Evolutionary conservation across 495 filamentous ascomycete species (phyloP), one percentile per base, ranked within the genome.

Genomic region (Articulospora tetracladia): DNA sequence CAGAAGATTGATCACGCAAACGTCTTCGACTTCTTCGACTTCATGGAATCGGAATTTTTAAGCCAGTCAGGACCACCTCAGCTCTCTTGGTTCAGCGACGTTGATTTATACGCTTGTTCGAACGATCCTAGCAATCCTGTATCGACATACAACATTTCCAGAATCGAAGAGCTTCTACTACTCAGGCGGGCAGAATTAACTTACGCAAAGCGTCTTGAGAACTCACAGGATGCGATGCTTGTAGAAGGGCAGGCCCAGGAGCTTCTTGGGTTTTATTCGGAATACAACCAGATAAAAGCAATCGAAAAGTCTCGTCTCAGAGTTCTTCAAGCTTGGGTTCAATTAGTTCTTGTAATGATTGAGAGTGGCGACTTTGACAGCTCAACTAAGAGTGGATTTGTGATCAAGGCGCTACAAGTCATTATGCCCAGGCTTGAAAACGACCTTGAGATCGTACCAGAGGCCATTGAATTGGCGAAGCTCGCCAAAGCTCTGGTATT

Each of bases 21-120:
- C 6, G 80, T 98, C 15, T 95, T 97, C 71, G 95, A 97, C 63
- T 82, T 97, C 22, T 92, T 96, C 58, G 95, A 98, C 73, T 97
- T 98, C 58, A 78, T 92, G 28, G 86, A 92, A 57, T 71, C 90
- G 8, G 85, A 92, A 44, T 77, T 85, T 44, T 65, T 44, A n/a
- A 15, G 75, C 1, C 79, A 78, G 61, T 63, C 76, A 36, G 67
- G 79, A 32, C 57, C 72, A 11, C 55, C 89, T 8, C 58, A 76
- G 13, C 72, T 85, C 20, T 69, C 70, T 11, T 76, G 82, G 36
- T 86, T 92, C 55, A 69, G 75, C 17, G 82, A 84, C 41, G 65
- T 93, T 34, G 82, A 88, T 58, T 67, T 93, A 46, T 73, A 79
- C 3, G 68, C 84, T 8, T 93, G 84, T 58, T 71, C 77, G 0